Percentiles rank a stretch among this genome's conserved stretches.
phyloP scores from a whole-genome alignment of 371 early-diverging fungal species.

The Actinomucor elegans region DNA sequence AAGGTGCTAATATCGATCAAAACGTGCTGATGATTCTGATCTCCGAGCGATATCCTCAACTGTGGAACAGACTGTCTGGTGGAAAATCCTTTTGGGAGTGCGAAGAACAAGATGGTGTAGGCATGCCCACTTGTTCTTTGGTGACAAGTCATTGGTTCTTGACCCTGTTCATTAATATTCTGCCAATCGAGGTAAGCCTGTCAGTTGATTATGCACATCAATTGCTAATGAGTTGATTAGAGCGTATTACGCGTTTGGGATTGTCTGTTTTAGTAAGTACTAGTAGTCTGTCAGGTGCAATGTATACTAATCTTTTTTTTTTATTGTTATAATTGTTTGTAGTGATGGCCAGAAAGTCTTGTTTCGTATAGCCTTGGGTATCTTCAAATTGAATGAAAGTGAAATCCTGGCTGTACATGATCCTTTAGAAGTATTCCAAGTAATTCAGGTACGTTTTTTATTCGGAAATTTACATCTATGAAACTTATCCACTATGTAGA shows the following conservation, averaged over 20 bases:
- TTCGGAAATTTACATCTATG: too few species aligned
- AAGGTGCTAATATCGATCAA: constrained; percentile 80
- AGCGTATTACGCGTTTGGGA: constrained; percentile 85
- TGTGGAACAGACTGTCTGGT: constrained; percentile 52
- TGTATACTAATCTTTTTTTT: not conserved
- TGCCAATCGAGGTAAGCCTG: constrained; percentile 65
- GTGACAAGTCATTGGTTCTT: constrained; percentile 88
- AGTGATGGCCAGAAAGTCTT: constrained; percentile 81
- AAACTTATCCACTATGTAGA: too few species aligned
- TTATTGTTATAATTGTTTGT: too few species aligned
- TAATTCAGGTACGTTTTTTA: constrained; percentile 61
- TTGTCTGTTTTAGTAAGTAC: constrained; percentile 72
- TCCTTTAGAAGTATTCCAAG: constrained; percentile 69
- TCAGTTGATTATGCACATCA: too few species aligned
- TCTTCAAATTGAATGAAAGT: constrained; percentile 74
- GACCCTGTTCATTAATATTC: constrained; percentile 76
- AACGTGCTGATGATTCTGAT: constrained; percentile 71
- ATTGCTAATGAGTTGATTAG: constrained; percentile 21
- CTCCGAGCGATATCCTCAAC: constrained; percentile 54
- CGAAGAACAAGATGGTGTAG: constrained; percentile 46
- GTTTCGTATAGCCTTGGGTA: constrained; percentile 76
- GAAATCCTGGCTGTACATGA: constrained; percentile 64
- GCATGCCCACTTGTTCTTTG: constrained; percentile 72
- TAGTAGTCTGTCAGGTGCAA: too few species aligned
- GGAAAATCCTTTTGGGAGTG: constrained; percentile 58